Evolutionary conservation across 2,329 filamentous ascomycete genomes (phyloP), one percentile per base, ranked within the genome.

Genomic region (Hymenoscyphus repandus): DNA sequence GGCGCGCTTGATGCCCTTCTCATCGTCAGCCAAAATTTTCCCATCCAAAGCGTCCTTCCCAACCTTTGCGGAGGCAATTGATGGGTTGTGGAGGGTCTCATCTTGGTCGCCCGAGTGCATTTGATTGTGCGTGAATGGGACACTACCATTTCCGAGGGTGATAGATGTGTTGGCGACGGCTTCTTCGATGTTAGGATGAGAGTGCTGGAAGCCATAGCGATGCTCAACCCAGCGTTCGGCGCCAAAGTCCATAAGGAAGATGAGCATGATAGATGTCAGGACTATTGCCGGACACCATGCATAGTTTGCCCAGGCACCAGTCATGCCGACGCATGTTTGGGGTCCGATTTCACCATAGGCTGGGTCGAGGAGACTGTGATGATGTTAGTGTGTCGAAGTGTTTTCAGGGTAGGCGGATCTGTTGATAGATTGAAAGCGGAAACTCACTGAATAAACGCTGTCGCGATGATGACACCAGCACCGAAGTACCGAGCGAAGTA

Each of bases 401-500:
- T n/a, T n/a, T n/a, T n/a, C n/a, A n/a, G n/a, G n/a, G n/a, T 9
- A 20, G 27, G 13, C 13, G 5, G 40, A 6, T 6, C 4, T 5
- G 73, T 73, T 0, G 71, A 71, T 5, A 39, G 72, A 59, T 40
- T n/a, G 20, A 61, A 74, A 59, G 72, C 75, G 20, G 72, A 38
- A 73, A 51, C 72, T 22, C 72, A 64, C 60, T 90, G 86, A 54
- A 90, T 87, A 64, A 90, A 90, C 1, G 86, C 85, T 1, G 86
- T 90, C 1, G 86, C 84, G 51, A 90, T 75, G 59, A 90, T 90
- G 50, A 90, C 85, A 27, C 86, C 86, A 2, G 85, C 85, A 44
- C 86, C 86, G 58, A 90, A 88, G 68, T 86, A 89, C 64, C 71
- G 17, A 62, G 71, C 43, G 58, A 85, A 73, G 62, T 88, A 83